Conservation (phyloP, 2,329 filamentous ascomycete species). For the Pseudogymnoascus sp. region DNA sequence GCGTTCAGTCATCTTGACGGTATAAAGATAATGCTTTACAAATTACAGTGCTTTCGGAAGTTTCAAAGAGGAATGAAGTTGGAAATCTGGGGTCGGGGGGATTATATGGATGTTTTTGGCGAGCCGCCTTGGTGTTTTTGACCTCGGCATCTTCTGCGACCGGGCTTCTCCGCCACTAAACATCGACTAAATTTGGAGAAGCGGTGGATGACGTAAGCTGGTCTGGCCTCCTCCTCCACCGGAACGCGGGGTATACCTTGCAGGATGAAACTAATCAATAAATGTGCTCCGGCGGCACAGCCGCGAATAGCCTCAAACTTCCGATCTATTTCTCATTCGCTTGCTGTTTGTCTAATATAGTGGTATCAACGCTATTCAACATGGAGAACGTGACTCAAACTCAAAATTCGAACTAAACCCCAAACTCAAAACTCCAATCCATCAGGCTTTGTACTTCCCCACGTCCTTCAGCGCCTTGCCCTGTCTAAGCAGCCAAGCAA, state of each 20-base stretch:
- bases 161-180: neutral
- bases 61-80: neutral
- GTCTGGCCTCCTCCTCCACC: neutral
- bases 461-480: neutral
- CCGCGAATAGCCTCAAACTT: too few species aligned
- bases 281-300: neutral
- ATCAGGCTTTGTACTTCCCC: neutral
- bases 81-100: neutral
- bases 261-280: neutral
- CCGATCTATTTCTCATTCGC: neutral
- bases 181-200: conserved; percentile 1
- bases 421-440: neutral
- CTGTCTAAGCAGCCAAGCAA: neutral
- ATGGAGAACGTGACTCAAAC: neutral
- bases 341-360: neutral
- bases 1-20: conserved; percentile 67
- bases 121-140: neutral
- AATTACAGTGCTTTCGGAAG: neutral
- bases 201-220: neutral
- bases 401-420: neutral
- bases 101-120: conserved; percentile 2
- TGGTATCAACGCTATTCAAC: conserved; percentile 7
- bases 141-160: conserved; percentile 1
- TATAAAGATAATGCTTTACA: neutral
- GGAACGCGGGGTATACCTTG: neutral